Conservation (phyloP, 2,329 filamentous ascomycete species). For the Lasiodiplodia gonubiensis region DNA sequence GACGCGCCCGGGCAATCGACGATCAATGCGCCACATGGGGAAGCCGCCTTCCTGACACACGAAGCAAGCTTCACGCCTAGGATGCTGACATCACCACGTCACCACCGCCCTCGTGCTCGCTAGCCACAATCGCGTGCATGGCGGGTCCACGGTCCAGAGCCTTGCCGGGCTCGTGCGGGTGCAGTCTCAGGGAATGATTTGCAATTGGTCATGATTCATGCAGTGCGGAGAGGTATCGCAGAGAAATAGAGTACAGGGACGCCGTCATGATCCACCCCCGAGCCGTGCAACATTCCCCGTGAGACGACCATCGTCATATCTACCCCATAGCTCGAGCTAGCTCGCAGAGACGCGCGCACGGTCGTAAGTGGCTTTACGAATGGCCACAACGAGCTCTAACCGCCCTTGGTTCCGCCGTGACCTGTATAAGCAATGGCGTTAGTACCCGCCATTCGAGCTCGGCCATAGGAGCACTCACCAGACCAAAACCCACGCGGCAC, state of each 20-base stretch:
- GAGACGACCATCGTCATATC: neutral
- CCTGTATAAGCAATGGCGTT: conserved; percentile 30
- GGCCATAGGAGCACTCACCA: conserved; percentile 36
- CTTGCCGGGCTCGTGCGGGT: neutral
- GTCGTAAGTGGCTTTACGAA: neutral
- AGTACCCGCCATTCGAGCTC: conserved; percentile 5
- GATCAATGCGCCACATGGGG: conserved; percentile 20
- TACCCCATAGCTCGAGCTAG: neutral
- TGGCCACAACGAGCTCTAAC: conserved; percentile 29
- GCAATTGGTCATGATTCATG: conserved; percentile 19
- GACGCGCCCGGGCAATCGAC: conserved; percentile 8
- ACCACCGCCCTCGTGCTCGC: neutral
- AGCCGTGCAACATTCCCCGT: neutral
- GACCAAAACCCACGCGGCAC: conserved; percentile 48
- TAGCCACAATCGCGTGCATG: conserved; percentile 12
- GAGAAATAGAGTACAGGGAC: conserved; percentile 7
- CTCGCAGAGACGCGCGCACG: neutral
- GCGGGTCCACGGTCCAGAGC: neutral
- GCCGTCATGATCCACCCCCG: conserved; percentile 7
- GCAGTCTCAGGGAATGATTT: neutral
- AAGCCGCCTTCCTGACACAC: conserved; percentile 5
- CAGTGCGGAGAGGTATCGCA: conserved; percentile 13
- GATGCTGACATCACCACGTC: conserved; percentile 23
- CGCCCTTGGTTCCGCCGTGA: conserved; percentile 37
- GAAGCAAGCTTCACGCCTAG: conserved; percentile 19